phyloP scores from a whole-genome alignment of 352 stramenopile genomes.

The Phytophthora pini region DNA sequence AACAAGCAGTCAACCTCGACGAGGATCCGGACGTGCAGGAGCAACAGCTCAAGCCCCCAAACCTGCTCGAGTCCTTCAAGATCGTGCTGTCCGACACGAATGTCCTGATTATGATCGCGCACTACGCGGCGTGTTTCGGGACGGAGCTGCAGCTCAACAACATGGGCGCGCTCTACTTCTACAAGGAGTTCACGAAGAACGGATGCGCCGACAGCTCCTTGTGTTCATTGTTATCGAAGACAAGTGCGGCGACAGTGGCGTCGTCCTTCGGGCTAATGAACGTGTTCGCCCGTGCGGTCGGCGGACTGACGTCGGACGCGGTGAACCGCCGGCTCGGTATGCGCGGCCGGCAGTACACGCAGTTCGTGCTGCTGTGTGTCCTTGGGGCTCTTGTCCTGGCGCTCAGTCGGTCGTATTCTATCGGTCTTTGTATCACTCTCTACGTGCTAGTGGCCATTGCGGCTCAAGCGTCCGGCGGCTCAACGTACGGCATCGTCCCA shows the following conservation, averaged over 20 bases:
- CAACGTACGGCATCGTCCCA: constrained; percentile 69
- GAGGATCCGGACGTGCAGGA: constrained; percentile 1
- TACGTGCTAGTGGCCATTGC: constrained; percentile 93
- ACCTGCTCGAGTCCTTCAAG: constrained; percentile 47
- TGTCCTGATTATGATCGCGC: constrained; percentile 91
- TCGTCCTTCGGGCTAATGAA: constrained; percentile 96
- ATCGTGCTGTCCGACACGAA: constrained; percentile 87
- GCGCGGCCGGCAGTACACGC: constrained; percentile 84
- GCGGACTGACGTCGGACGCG: constrained; percentile 86
- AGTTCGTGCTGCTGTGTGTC: constrained; percentile 77
- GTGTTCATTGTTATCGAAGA: constrained; percentile 58
- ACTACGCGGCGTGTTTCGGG: constrained; percentile 94
- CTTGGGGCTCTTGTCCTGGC: constrained; percentile 87
- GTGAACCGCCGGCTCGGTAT: constrained; percentile 86
- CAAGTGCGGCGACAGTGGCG: constrained; percentile 82
- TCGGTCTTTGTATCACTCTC: constrained; percentile 75
- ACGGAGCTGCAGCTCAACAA: constrained; percentile 97
- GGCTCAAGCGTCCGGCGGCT: constrained; percentile 82
- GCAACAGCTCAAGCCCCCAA: constrained; percentile 11
- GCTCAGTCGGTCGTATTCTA: constrained; percentile 77
- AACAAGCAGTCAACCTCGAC: constrained; percentile 38
- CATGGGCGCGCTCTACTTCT: constrained; percentile 93
- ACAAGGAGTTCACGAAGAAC: constrained; percentile 81
- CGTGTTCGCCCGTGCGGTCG: constrained; percentile 90
- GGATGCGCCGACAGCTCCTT: constrained; percentile 42